Base-by-base conservation (phyloP, 805 yeast species). In the Tetrapisispora pingtungensis region DNA sequence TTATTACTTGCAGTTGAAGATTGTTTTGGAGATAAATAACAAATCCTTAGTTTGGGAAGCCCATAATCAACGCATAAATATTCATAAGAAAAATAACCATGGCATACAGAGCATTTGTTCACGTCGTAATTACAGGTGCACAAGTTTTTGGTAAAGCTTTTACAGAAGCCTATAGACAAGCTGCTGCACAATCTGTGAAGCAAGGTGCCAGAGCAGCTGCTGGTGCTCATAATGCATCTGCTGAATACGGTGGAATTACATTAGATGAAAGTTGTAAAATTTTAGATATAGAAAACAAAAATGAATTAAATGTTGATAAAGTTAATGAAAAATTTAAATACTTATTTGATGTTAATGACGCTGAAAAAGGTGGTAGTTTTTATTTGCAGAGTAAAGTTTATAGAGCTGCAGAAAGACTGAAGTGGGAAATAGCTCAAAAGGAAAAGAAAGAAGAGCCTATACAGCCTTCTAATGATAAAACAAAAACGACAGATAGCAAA, bases 81-180 rank as follows among this genome's bases (percentile, higher is more conserved):
- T 28, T 28, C 7, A 28, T 28, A 28, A n/a, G n/a, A n/a, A n/a
- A 10, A 28, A 14, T 14, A 5, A 28, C 12, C 6, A 61, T 65
- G 97, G 97, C 98, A 49, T 96, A 93, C 65, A 79, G 97, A 71
- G 74, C 94, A 46, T 60, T 90, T 44, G 86, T 85, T 51, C 90
- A 85, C 65, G 96, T 93, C 51, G 74, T 88, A 40, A 77, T 89
- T 58, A 89, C 97, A 10, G 97, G 97, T 46, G 94, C 97, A 4
- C 81, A 86, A 54, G 97, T 90, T 27, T 88, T 93, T 60, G 97
- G 97, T 46, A 78, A 85, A 55, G 98, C 98, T 0, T 93, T 93
- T 63, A 74, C 87, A n/a, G 95, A 88, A 63, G 97, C 98, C 0
- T 93, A 90, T 72, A 84, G 81, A 58, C 97, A 93, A 68, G 95